Base-by-base conservation (phyloP, 805 yeast genomes). In the Kluyveromyces siamensis region DNA sequence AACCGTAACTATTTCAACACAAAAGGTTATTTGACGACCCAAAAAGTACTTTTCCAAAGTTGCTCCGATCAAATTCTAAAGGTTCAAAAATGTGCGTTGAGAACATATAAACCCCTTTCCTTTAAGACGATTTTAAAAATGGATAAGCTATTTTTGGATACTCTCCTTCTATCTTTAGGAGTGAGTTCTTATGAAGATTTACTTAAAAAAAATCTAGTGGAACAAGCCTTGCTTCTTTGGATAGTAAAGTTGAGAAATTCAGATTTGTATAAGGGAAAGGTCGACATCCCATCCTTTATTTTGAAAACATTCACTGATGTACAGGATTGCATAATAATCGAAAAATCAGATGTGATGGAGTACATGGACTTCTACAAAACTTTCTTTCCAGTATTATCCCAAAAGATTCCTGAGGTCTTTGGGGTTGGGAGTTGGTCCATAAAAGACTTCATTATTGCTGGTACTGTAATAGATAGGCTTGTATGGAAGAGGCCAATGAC, bases 221-320 rank as follows among this genome's bases (percentile, higher is more conserved):
- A 81, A 48, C 84, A 81, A 54, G 75, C 76, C 2, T 68, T 85
- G 62, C 61, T 82, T 18, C 62, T 85, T 38, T 85, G 83, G 79
- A 67, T 84, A 25, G 76, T 84, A 36, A 71, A 88, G 55, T 74
- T 78, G 49, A 67, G 71, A 49, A 83, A 81, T 59, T 69, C 67
- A 27, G 62, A 61, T 17, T 58, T 59, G 8, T 74, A 69, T 37
- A 59, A 60, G 18, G 62, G 66, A 37, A 63, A 60, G 38, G 50
- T 53, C 2, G 48, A 47, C 0, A 63, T 77, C 16, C 85, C 87
- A 0, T 68, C 70, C 2, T 83, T 84, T 73, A 72, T 83, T 17
- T 53, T 55, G 16, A 58, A 61, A 2, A 61, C 65, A 7, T 79
- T 76, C 51, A 59, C 60, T 11, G 63, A 67, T 35, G 65, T 76